Conservation (phyloP, 2,329 filamentous ascomycete species). For the Aspergillus quadricinctus region DNA sequence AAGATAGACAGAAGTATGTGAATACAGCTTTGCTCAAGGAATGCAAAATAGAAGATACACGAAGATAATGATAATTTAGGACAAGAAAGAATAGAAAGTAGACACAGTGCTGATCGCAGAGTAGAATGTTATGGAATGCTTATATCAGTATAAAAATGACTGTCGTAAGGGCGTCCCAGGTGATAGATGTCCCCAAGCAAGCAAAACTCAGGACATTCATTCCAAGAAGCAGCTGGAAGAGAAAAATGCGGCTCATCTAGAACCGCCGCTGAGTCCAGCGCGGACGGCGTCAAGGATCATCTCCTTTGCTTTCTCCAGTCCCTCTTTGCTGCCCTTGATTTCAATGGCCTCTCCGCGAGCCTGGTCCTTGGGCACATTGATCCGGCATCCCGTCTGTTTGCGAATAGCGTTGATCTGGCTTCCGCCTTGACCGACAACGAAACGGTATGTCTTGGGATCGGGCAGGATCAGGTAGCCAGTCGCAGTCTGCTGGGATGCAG, state of each 20-base stretch:
- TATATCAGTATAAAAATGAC: background rate
- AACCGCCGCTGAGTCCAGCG: constrained; percentile 27
- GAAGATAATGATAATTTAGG: background rate
- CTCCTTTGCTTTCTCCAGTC: constrained; percentile 81
- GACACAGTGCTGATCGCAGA: background rate
- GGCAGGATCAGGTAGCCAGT: constrained; percentile 86
- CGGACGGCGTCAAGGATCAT: constrained; percentile 81
- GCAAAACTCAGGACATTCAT: background rate
- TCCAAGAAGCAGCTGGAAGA: background rate
- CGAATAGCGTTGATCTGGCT: constrained; percentile 90
- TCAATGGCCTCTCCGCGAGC: constrained; percentile 76
- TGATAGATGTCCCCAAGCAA: background rate
- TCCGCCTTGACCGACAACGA: constrained; percentile 83
- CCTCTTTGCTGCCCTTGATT: constrained; percentile 73
- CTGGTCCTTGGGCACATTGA: constrained; percentile 85
- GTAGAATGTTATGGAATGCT: background rate
- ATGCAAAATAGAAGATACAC: background rate
- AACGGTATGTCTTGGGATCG: constrained; percentile 83
- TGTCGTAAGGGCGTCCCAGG: background rate
- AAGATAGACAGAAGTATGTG: background rate
- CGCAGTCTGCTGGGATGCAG: constrained; percentile 49
- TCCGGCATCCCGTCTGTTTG: constrained; percentile 86
- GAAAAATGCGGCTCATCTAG: constrained; percentile 11
- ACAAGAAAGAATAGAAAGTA: background rate
- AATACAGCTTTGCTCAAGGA: background rate